phyloP scores from a whole-genome alignment of 345 rosid genomes.

The Salix exigua region DNA sequence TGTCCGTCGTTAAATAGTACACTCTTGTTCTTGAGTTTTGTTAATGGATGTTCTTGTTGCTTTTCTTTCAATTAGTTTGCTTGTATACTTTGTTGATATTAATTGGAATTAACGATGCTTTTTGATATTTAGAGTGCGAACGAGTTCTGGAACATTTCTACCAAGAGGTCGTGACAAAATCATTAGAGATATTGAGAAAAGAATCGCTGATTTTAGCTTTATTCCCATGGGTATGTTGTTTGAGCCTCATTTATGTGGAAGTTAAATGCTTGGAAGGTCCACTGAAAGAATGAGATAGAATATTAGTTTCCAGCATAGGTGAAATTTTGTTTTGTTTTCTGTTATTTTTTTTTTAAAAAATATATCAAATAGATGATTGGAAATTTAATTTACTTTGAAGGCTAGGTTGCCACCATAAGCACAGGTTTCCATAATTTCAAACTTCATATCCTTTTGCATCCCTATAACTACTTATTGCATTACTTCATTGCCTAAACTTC shows the following conservation, averaged over 20 bases:
- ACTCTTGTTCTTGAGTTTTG: background rate
- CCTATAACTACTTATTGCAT: background rate
- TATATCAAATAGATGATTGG: background rate
- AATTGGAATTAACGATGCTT: background rate
- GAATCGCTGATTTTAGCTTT: constrained; percentile 85
- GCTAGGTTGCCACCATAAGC: background rate
- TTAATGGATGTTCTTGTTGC: background rate
- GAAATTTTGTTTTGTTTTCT: background rate
- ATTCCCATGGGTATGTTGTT: constrained; percentile 69
- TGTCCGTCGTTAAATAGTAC: background rate
- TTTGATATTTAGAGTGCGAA: constrained; percentile 63
- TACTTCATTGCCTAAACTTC: background rate
- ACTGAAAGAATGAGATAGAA: background rate
- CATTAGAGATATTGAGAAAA: constrained; percentile 70
- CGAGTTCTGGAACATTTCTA: constrained; percentile 86
- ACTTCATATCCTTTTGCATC: background rate
- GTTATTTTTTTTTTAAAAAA: too few species aligned
- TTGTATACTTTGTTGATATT: background rate
- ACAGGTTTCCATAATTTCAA: background rate
- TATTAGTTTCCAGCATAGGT: background rate
- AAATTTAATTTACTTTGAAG: background rate
- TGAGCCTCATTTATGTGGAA: constrained; percentile 1
- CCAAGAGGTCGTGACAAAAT: constrained; percentile 72
- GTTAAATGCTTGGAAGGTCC: background rate
- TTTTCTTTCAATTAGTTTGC: background rate